phyloP scores from a whole-genome alignment of 1,139 yeast species.

The Blastobotrys elegans region DNA sequence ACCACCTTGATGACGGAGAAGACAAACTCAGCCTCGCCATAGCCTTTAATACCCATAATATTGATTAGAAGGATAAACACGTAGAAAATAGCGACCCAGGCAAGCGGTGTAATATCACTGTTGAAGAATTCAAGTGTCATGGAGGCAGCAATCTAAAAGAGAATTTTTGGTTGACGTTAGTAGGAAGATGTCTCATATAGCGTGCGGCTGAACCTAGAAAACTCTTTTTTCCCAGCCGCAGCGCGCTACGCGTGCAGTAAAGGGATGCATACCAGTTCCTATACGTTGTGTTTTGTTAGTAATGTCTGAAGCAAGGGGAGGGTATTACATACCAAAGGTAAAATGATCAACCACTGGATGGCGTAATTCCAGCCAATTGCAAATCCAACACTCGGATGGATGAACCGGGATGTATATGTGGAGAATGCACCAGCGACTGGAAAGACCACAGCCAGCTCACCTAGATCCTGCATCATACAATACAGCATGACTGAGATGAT shows the following conservation, averaged over 20 bases:
- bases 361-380: conserved; percentile 79
- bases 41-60: conserved; percentile 63
- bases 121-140: conserved; percentile 66
- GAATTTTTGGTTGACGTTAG: no score
- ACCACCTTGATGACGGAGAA: conserved; percentile 53
- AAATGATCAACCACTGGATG: conserved; percentile 66
- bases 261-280: no score
- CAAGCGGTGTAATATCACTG: conserved; percentile 52
- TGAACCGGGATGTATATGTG: conserved; percentile 61
- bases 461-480: conserved; percentile 76
- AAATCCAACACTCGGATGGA: conserved; percentile 63
- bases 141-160: conserved; percentile 77
- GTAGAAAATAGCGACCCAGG: conserved; percentile 62
- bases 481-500: conserved; percentile 67
- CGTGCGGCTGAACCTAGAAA: no score
- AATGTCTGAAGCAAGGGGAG: no score
- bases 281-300: no score
- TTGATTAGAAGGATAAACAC: conserved; percentile 50
- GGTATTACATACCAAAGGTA: conserved; percentile 68
- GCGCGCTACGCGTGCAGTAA: no score
- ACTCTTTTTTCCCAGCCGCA: no score
- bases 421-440: conserved; percentile 80
- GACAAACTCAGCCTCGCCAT: conserved; percentile 65
- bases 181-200: no score
- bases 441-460: conserved; percentile 75